phyloP scores from a whole-genome alignment of 768 basidiomycete genomes.

The Russula ochroleuca region DNA sequence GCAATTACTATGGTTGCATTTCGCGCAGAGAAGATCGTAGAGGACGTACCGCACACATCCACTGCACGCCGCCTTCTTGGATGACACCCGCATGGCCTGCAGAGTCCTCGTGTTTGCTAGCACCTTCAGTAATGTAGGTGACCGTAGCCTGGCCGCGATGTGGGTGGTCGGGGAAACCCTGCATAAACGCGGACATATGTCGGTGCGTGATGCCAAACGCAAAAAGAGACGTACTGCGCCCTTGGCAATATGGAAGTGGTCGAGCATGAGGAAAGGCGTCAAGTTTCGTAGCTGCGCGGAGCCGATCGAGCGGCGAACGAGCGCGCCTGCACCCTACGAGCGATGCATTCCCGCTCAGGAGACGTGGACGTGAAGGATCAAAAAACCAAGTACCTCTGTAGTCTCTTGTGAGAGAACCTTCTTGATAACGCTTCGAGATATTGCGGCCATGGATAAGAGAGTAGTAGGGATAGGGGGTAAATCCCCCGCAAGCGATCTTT shows the following conservation, averaged over 20 bases:
- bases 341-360: conserved; percentile 1
- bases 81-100: conserved; percentile 79
- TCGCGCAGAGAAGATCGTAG: background rate
- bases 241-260: conserved; percentile 68
- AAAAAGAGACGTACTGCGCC: conserved; percentile 52
- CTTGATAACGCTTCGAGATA: conserved; percentile 69
- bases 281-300: conserved; percentile 67
- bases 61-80: conserved; percentile 82
- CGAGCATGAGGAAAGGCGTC: conserved; percentile 87
- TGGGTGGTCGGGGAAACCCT: conserved; percentile 92
- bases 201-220: background rate
- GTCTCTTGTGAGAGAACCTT: conserved; percentile 74
- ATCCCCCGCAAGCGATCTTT: background rate
- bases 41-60: conserved; percentile 78
- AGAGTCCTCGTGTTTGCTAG: conserved; percentile 87
- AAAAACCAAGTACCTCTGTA: conserved; percentile 49
- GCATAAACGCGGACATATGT: background rate
- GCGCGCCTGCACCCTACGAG: conserved; percentile 68
- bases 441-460: conserved; percentile 31
- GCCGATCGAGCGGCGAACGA: conserved; percentile 85
- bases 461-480: background rate
- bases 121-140: conserved; percentile 85
- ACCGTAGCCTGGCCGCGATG: conserved; percentile 87
- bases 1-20: conserved; percentile 6
- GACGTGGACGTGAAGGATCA: conserved; percentile 3